Percentiles rank a stretch among this genome's conserved stretches.
Conservation (phyloP, 306 rosid species). For the Prunus mira region DNA sequence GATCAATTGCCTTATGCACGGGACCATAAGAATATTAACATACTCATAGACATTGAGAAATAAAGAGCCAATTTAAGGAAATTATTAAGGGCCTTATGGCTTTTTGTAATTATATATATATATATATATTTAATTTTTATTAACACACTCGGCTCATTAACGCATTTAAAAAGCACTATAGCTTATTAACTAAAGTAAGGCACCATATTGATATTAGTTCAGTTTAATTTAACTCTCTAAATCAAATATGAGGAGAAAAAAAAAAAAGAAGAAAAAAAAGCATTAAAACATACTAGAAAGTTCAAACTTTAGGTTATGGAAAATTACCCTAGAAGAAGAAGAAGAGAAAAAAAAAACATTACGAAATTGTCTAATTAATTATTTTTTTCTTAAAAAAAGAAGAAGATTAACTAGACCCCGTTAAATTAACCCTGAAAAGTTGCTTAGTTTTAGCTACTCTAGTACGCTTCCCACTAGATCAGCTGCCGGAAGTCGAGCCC, state of each 20-base stretch:
- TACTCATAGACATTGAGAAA: background rate
- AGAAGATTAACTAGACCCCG: no score
- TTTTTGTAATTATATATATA: background rate
- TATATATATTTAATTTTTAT: background rate
- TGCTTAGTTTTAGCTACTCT: no score
- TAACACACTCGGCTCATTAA: background rate
- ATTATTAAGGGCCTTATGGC: background rate
- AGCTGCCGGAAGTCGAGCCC: no score
- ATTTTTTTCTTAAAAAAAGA: no score
- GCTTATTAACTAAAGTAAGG: background rate
- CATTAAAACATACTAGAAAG: background rate
- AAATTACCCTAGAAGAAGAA: background rate
- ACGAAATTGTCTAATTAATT: no score
- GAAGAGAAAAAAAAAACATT: background rate
- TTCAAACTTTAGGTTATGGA: slow-evolving; percentile 4
- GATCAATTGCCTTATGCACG: slow-evolving; percentile 1
- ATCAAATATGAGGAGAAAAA: background rate
- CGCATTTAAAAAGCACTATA: background rate
- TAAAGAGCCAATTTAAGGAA: background rate
- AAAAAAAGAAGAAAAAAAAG: background rate
- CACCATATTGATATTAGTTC: background rate
- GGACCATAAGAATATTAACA: background rate
- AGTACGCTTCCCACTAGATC: no score
- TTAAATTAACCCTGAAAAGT: no score
- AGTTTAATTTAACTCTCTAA: background rate